Evolutionary conservation across 2,329 filamentous ascomycete species (phyloP).

Genomic region (Sclerotinia trifoliorum): DNA sequence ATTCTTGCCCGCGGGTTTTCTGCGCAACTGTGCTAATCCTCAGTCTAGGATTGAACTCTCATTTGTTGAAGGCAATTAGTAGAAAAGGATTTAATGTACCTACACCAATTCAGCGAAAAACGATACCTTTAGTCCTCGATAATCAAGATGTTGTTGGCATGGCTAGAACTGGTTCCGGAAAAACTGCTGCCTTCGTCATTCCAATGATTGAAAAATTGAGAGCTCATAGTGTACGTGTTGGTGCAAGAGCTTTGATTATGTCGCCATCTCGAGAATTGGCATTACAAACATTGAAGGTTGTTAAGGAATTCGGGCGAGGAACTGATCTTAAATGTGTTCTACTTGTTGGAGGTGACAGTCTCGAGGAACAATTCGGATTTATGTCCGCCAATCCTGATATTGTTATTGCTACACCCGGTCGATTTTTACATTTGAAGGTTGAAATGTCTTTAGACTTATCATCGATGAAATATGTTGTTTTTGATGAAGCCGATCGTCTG

Average conservation of each 20-base stretch:
- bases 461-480: constrained; percentile 90
- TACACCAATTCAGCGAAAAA: constrained; percentile 95
- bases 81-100: constrained; percentile 95
- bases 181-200: constrained; percentile 96
- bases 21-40: constrained; percentile 26
- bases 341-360: constrained; percentile 88
- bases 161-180: constrained; percentile 97
- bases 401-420: constrained; percentile 92
- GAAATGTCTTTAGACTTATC: constrained; percentile 93
- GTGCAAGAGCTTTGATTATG: constrained; percentile 80
- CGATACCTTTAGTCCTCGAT: constrained; percentile 87
- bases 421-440: constrained; percentile 94
- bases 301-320: constrained; percentile 87
- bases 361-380: constrained; percentile 91
- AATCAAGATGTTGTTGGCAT: constrained; percentile 97
- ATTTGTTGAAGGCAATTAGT: constrained; percentile 84
- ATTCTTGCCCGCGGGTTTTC: not conserved
- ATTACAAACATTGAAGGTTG: constrained; percentile 90
- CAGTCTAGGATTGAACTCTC: constrained; percentile 65
- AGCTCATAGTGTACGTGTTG: constrained; percentile 81
- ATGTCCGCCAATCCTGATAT: constrained; percentile 97
- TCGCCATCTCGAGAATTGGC: constrained; percentile 93
- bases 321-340: constrained; percentile 90
- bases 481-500: constrained; percentile 93
- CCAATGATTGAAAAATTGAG: constrained; percentile 96